These are phyloP conservation scores for Parachlorella kessleri DNA, from an alignment of 139 green algal genomes.

Conservation along the genomic window DNA sequence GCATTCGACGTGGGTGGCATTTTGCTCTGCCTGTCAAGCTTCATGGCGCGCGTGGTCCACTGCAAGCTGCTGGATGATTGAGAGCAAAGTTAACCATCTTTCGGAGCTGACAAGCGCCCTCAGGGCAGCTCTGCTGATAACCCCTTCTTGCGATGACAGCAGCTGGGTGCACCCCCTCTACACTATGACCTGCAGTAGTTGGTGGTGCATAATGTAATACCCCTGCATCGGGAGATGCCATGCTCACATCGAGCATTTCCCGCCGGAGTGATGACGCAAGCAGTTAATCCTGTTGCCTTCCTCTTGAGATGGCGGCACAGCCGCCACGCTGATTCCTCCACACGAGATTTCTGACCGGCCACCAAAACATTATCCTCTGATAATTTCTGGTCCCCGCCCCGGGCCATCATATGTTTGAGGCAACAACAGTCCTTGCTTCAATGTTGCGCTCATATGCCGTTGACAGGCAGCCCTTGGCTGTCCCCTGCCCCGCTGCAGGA, in stretches of 20 bases:
- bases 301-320: slow-evolving; percentile 15
- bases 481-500: not conserved
- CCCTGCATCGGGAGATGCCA: too few species aligned
- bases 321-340: not conserved
- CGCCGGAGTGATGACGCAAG: slow-evolving; percentile 19
- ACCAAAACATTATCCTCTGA: slow-evolving; percentile 36
- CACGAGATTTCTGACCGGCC: slow-evolving; percentile 2
- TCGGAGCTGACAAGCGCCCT: not conserved
- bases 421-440: too few species aligned
- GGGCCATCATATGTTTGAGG: too few species aligned
- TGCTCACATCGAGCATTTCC: too few species aligned
- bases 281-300: slow-evolving; percentile 21
- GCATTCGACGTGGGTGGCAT: too few species aligned
- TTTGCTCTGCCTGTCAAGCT: too few species aligned
- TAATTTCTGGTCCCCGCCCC: slow-evolving; percentile 49
- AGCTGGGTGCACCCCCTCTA: too few species aligned
- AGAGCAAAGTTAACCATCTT: slow-evolving; percentile 1
- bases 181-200: too few species aligned
- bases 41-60: too few species aligned
- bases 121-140: not conserved
- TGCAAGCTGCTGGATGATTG: not conserved
- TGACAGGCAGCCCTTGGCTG: too few species aligned
- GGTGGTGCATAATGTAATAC: too few species aligned
- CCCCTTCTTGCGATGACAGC: not conserved
- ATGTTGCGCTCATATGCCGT: too few species aligned